phyloP scores from a whole-genome alignment of 257 asterid genomes.

The Jacaranda copaia region DNA sequence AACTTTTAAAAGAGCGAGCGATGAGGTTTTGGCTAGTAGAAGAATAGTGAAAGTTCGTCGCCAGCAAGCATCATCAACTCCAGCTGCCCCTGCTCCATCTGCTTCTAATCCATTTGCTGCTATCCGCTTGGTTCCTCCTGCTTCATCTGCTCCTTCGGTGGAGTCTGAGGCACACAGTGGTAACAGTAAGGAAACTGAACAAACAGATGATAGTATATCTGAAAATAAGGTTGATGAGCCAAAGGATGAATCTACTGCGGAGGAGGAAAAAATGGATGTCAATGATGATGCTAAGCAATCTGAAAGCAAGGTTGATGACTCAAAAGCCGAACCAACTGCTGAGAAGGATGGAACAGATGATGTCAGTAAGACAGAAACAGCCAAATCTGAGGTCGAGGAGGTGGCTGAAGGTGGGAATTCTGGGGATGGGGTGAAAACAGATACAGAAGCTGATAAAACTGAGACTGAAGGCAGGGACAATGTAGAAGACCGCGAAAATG shows the following conservation, averaged over 20 bases:
- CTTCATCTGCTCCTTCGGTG: conserved; percentile 41
- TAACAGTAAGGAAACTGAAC: conserved; percentile 42
- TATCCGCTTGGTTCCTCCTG: conserved; percentile 64
- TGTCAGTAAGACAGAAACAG: conserved; percentile 21
- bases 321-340: conserved; percentile 34
- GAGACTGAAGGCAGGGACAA: conserved; percentile 43
- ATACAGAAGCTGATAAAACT: conserved; percentile 40
- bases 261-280: conserved; percentile 41
- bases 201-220: conserved; percentile 39
- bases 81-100: conserved; percentile 51
- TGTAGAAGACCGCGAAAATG: conserved; percentile 45
- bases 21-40: conserved; percentile 82
- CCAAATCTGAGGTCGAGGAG: conserved; percentile 34
- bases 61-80: conserved; percentile 49
- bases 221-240: conserved; percentile 50
- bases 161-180: conserved; percentile 36
- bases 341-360: conserved; percentile 40
- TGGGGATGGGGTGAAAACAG: conserved; percentile 40
- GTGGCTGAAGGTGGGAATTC: conserved; percentile 44
- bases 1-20: conserved; percentile 85
- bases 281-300: conserved; percentile 36
- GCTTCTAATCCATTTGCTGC: conserved; percentile 81
- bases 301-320: conserved; percentile 43
- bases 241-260: conserved; percentile 36
- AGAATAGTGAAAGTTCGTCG: conserved; percentile 93